Evolutionary conservation across 2,329 filamentous ascomycete genomes (phyloP).

Genomic region (Colletotrichum plurivorum): DNA sequence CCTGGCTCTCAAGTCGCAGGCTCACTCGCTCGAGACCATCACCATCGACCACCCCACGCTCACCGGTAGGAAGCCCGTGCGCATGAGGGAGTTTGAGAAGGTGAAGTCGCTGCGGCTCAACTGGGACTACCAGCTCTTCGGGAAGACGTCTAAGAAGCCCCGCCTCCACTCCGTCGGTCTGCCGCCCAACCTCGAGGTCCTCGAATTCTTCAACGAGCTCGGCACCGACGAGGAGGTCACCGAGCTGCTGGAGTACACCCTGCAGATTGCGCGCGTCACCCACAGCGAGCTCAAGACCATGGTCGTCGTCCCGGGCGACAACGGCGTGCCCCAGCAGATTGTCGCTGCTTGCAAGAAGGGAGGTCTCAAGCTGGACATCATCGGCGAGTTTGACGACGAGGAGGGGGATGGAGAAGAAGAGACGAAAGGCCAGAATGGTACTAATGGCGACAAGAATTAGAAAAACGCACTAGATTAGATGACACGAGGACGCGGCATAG

Average conservation of each 20-base stretch:
- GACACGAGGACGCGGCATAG: background rate
- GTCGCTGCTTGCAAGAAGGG: constrained; percentile 52
- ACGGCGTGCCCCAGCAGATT: constrained; percentile 51
- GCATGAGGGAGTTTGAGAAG: constrained; percentile 58
- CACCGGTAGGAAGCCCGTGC: constrained; percentile 55
- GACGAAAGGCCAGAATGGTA: background rate
- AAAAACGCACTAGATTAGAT: background rate
- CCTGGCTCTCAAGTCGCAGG: constrained; percentile 56
- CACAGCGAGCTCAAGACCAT: constrained; percentile 52
- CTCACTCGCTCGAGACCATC: constrained; percentile 59
- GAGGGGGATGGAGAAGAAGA: constrained; percentile 1
- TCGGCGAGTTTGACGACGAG: constrained; percentile 46
- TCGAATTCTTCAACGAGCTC: constrained; percentile 62
- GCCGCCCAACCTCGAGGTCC: constrained; percentile 59
- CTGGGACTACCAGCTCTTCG: constrained; percentile 65
- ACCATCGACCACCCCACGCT: constrained; percentile 61
- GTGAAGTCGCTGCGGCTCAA: constrained; percentile 59
- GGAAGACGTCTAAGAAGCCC: constrained; percentile 59
- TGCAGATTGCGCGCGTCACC: constrained; percentile 52
- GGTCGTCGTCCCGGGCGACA: constrained; percentile 53
- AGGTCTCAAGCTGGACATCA: constrained; percentile 51
- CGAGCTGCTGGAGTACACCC: constrained; percentile 58
- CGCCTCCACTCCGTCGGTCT: constrained; percentile 62
- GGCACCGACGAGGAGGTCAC: constrained; percentile 63
- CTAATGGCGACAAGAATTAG: background rate